Conservation (phyloP, 1,139 yeast species). For the Lodderomyces orthopsilosis region DNA sequence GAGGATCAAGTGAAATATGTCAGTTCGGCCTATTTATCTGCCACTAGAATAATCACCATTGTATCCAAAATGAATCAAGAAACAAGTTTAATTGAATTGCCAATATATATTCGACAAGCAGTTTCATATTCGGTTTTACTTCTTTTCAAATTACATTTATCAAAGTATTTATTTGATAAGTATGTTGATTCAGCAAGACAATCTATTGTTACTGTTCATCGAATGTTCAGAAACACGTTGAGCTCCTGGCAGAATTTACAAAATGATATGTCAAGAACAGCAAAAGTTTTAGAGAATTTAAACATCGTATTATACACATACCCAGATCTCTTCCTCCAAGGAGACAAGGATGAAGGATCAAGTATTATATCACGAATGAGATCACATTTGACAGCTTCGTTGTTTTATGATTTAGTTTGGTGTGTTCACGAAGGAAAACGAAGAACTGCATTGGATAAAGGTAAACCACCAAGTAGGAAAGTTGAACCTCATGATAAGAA, state of each 20-base stretch:
- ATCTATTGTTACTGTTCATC: slow-evolving; percentile 88
- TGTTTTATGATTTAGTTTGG: slow-evolving; percentile 91
- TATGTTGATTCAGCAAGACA: slow-evolving; percentile 88
- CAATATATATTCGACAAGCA: slow-evolving; percentile 83
- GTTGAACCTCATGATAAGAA: slow-evolving; percentile 18
- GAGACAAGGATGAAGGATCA: slow-evolving; percentile 24
- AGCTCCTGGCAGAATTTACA: slow-evolving; percentile 91
- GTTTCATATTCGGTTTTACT: slow-evolving; percentile 78
- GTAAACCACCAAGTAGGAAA: slow-evolving; percentile 22
- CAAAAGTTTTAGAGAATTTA: slow-evolving; percentile 86
- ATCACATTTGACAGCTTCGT: slow-evolving; percentile 86
- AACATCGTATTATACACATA: slow-evolving; percentile 85
- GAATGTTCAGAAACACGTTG: slow-evolving; percentile 80
- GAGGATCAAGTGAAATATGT: slow-evolving; percentile 87
- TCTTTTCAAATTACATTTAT: slow-evolving; percentile 76
- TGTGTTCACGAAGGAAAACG: slow-evolving; percentile 93
- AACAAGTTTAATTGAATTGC: slow-evolving; percentile 74
- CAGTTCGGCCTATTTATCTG: slow-evolving; percentile 74
- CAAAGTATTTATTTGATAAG: slow-evolving; percentile 71
- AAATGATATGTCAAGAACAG: slow-evolving; percentile 88
- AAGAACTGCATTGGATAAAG: slow-evolving; percentile 54
- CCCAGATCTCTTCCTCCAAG: slow-evolving; percentile 65
- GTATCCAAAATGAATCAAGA: slow-evolving; percentile 67
- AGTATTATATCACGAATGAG: slow-evolving; percentile 87
- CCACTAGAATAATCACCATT: slow-evolving; percentile 79